Percentiles rank a stretch among this genome's conserved stretches.
These are phyloP conservation scores for Polytrichum formosum DNA, from an alignment of 225 moss, liverwort and hornwort genomes.

Conservation along the genomic window DNA sequence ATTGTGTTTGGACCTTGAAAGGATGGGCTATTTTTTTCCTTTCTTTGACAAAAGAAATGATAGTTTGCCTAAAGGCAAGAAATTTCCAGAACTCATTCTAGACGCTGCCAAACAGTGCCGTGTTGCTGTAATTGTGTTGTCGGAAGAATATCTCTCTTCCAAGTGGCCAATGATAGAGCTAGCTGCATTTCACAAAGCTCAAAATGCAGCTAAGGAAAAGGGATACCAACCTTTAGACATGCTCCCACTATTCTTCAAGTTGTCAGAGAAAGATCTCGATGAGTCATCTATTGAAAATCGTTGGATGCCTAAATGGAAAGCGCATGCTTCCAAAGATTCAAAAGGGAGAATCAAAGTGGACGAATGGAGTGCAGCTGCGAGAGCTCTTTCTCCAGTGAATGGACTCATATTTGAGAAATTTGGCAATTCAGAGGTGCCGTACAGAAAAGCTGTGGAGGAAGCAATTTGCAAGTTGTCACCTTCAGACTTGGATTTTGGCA, in stretches of 20 bases:
- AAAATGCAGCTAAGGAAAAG: not conserved
- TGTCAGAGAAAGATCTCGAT: not conserved
- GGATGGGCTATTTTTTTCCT: not conserved
- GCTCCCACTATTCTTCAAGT: constrained; percentile 1
- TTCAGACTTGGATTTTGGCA: not conserved
- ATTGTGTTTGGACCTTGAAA: constrained; percentile 6
- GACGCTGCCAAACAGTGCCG: not conserved
- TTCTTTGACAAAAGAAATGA: not conserved
- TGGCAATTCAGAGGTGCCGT: not conserved
- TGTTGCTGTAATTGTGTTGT: constrained; percentile 1
- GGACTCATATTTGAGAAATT: not conserved
- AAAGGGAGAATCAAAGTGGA: not conserved
- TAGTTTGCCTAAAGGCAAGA: constrained; percentile 4
- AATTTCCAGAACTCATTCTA: not conserved
- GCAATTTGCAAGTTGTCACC: not conserved
- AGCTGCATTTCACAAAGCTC: not conserved
- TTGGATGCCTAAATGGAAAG: not conserved
- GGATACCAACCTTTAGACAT: not conserved
- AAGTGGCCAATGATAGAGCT: constrained; percentile 8
- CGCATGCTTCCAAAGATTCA: not conserved
- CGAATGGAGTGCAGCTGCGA: not conserved
- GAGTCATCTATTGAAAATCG: not conserved
- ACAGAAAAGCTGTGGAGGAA: not conserved
- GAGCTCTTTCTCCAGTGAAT: not conserved
- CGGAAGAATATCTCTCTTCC: constrained; percentile 4